Evolutionary conservation across 2,329 filamentous ascomycete species (phyloP).

Genomic region (Cadophora sp.): DNA sequence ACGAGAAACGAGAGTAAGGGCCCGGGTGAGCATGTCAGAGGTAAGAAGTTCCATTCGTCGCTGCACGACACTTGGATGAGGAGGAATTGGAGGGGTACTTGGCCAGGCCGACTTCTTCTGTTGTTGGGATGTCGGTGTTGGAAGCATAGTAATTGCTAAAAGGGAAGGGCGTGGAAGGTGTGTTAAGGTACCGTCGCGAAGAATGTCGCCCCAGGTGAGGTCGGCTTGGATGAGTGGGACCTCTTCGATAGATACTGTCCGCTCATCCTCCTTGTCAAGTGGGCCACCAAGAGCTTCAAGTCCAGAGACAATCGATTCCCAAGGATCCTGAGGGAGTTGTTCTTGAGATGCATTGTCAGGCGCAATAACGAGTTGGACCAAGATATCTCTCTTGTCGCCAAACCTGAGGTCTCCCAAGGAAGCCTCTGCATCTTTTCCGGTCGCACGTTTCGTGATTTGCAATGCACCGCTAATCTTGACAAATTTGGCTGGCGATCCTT

Average conservation of each 20-base stretch:
- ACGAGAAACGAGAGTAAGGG: constrained; percentile 86
- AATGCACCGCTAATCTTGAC: constrained; percentile 97
- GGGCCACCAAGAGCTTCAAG: constrained; percentile 91
- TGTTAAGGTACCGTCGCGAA: constrained; percentile 84
- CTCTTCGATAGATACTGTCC: constrained; percentile 87
- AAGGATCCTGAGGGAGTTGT: constrained; percentile 87
- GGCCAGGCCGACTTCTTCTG: constrained; percentile 67
- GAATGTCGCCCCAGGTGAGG: constrained; percentile 89
- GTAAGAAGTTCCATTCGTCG: constrained; percentile 96
- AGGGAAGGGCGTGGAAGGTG: constrained; percentile 90
- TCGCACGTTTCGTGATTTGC: constrained; percentile 95
- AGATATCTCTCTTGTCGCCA: constrained; percentile 90
- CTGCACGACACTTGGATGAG: constrained; percentile 94
- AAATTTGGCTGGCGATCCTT: constrained; percentile 97
- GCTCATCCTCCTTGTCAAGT: constrained; percentile 83
- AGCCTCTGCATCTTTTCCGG: constrained; percentile 92
- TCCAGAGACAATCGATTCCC: constrained; percentile 96
- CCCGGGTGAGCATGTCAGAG: constrained; percentile 95
- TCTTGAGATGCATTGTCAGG: constrained; percentile 84
- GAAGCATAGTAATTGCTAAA: constrained; percentile 94
- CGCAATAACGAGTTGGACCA: constrained; percentile 91
- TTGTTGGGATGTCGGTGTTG: constrained; percentile 61
- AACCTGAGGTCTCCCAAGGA: constrained; percentile 91
- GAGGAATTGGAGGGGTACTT: constrained; percentile 82
- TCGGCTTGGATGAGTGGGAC: constrained; percentile 95